Base-by-base conservation (phyloP, 768 basidiomycete genomes). In the Coprinopsis strossmayeri region DNA sequence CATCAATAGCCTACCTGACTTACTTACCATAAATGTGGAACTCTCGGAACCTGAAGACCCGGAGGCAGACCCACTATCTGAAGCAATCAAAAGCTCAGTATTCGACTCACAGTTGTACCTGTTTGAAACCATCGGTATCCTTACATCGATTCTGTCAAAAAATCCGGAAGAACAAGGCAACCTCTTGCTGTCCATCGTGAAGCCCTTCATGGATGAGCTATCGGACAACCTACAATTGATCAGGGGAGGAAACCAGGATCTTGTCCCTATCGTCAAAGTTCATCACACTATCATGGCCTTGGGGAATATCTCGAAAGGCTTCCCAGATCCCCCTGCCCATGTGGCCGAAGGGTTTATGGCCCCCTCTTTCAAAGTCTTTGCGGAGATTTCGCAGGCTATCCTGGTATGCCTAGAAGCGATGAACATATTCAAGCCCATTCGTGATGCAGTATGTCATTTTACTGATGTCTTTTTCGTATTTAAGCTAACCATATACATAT, bases 261-360 rank as follows among this genome's bases (percentile, higher is more conserved):
- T 89, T 4, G 63, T 87, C 37, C 78, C 89, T n/a, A 81, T 96
- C 57, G 73, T 97, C 47, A 82, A 81, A 59, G 80, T 92, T 5
- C 96, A 98, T 57, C 94, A 98, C 67, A 76, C 84, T 55, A 86
- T 97, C 62, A 87, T 95, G 83, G 93, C 95, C 2, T 72, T 97
- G 18, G 95, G 95, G 11, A 91, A 89, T 57, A 80, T 97, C 48
- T 88, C 93, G 28, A 96, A 96, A 67, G 96, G 96, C 11, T 98
- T 97, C 67, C 96, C 96, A 0, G 91, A 92, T 61, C 86, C 87
- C 59, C 87, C 90, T 35, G 79, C 77, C 13, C 76, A 81, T 1
- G 68, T 83, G 1, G 79, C 82, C 0, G 74, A 78, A 56, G 81
- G 79, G 26, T 85, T 84, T 56, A 73, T 81, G 7, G 68, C 82